These are phyloP conservation scores for Malassezia cuniculi DNA, from an alignment of 1,284 basidiomycete species.

Conservation along the genomic window DNA sequence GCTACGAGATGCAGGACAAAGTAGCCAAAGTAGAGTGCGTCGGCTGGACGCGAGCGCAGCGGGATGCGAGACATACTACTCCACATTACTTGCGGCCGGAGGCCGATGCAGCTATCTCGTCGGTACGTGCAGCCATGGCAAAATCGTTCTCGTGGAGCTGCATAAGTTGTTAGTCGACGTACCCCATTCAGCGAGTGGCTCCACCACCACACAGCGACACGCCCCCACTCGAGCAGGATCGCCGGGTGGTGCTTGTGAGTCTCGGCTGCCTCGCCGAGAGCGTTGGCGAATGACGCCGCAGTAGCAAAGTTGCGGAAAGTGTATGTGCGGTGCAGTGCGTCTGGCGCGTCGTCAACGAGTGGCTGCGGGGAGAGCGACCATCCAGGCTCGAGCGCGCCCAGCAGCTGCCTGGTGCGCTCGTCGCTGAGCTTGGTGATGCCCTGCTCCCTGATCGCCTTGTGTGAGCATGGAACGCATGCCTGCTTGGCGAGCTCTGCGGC, in stretches of 20 bases:
- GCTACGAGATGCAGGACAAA: constrained; percentile 14
- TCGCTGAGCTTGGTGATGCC: constrained; percentile 3
- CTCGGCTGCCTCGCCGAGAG: constrained; percentile 29
- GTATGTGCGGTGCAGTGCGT: constrained; percentile 28
- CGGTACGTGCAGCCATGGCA: constrained; percentile 42
- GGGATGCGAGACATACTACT: neutral
- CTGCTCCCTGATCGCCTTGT: constrained; percentile 14
- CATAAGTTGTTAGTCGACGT: constrained; percentile 10
- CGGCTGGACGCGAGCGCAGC: constrained; percentile 10
- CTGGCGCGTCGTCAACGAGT: constrained; percentile 9
- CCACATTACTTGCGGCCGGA: constrained; percentile 19
- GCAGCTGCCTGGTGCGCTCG: constrained; percentile 12
- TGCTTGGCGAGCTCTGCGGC: neutral
- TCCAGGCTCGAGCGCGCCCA: constrained; percentile 16
- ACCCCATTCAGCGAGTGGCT: constrained; percentile 39
- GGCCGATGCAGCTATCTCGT: constrained; percentile 23
- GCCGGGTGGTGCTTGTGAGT: constrained; percentile 36
- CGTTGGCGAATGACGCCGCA: constrained; percentile 23
- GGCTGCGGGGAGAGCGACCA: constrained; percentile 27
- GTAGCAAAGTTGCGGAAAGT: constrained; percentile 31
- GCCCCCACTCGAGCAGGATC: constrained; percentile 38
- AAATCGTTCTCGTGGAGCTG: constrained; percentile 42
- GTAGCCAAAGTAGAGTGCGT: constrained; percentile 12
- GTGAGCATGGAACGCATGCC: constrained; percentile 8
- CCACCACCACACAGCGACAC: constrained; percentile 42